Conservation (phyloP, 116 monocot genomes). For the Dioscorea cayenensis region DNA sequence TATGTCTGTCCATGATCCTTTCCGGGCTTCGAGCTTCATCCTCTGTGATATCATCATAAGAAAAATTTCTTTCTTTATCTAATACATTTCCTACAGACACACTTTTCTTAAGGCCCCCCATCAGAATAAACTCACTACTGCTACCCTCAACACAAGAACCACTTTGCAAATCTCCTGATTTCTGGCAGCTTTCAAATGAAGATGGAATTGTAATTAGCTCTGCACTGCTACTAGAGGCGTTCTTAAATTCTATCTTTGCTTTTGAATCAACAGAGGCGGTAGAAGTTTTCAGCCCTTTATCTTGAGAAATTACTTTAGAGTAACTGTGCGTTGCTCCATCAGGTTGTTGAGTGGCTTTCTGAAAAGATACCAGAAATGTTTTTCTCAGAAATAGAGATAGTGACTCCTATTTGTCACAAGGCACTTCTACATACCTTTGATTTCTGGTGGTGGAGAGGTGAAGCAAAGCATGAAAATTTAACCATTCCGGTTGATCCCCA, state of each 20-base stretch:
- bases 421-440: conserved; percentile 42
- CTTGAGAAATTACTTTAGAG: conserved; percentile 10
- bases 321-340: conserved; percentile 15
- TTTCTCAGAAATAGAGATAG: background rate
- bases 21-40: background rate
- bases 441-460: conserved; percentile 24
- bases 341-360: conserved; percentile 31
- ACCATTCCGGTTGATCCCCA: conserved; percentile 28
- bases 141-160: conserved; percentile 17
- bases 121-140: conserved; percentile 10
- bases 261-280: conserved; percentile 11
- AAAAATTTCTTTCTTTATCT: conserved; percentile 16
- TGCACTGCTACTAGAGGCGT: conserved; percentile 8
- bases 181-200: conserved; percentile 28
- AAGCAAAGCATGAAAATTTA: conserved; percentile 50
- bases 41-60: conserved; percentile 19
- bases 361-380: conserved; percentile 9
- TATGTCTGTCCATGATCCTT: background rate
- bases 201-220: conserved; percentile 18
- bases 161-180: conserved; percentile 21
- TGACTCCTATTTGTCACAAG: background rate
- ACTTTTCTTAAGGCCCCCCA: conserved; percentile 32
- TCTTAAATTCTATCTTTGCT: conserved; percentile 12
- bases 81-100: conserved; percentile 43
- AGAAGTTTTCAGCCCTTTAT: conserved; percentile 13